Percentiles rank a stretch among this genome's conserved stretches.
Conservation (phyloP, 352 stramenopile species). For the Phytophthora syringae region DNA sequence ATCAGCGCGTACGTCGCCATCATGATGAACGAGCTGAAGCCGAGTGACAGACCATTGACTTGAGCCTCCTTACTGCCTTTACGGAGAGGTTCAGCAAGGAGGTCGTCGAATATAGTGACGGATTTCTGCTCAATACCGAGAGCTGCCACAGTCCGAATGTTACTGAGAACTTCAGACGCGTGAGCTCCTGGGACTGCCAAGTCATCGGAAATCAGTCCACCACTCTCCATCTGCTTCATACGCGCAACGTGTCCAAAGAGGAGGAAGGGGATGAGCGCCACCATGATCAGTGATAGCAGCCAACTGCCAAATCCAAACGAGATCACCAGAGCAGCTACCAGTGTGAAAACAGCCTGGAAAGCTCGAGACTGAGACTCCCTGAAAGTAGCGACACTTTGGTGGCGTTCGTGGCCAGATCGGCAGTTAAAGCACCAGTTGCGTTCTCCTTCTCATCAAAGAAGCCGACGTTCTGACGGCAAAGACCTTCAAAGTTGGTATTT, state of each 20-base stretch:
- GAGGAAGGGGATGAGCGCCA: slow-evolving; percentile 67
- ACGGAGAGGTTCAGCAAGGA: slow-evolving; percentile 35
- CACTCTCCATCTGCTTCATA: slow-evolving; percentile 42
- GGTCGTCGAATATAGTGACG: slow-evolving; percentile 21
- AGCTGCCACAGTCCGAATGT: slow-evolving; percentile 55
- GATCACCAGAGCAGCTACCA: slow-evolving; percentile 62
- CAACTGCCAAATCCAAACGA: slow-evolving; percentile 73
- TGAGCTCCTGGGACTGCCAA: slow-evolving; percentile 44
- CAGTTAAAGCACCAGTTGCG: slow-evolving; percentile 57
- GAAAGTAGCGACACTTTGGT: slow-evolving; percentile 56
- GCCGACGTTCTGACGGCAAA: slow-evolving; percentile 52
- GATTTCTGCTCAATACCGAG: slow-evolving; percentile 49
- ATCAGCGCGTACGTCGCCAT: slow-evolving; percentile 59
- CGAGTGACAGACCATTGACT: slow-evolving; percentile 57
- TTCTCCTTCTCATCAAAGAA: slow-evolving; percentile 84
- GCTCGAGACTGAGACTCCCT: slow-evolving; percentile 56
- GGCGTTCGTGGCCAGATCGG: slow-evolving; percentile 58
- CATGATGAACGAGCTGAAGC: slow-evolving; percentile 72
- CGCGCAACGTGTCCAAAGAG: slow-evolving; percentile 46
- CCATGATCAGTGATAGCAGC: slow-evolving; percentile 74
- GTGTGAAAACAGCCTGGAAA: slow-evolving; percentile 53
- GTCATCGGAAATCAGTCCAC: slow-evolving; percentile 29
- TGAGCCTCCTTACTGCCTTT: slow-evolving; percentile 43
- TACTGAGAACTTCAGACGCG: slow-evolving; percentile 54
- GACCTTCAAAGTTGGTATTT: slow-evolving; percentile 47